Percentiles rank a stretch among this genome's conserved stretches.
phyloP scores from a whole-genome alignment of 257 asterid species.

The Solanum acaule region DNA sequence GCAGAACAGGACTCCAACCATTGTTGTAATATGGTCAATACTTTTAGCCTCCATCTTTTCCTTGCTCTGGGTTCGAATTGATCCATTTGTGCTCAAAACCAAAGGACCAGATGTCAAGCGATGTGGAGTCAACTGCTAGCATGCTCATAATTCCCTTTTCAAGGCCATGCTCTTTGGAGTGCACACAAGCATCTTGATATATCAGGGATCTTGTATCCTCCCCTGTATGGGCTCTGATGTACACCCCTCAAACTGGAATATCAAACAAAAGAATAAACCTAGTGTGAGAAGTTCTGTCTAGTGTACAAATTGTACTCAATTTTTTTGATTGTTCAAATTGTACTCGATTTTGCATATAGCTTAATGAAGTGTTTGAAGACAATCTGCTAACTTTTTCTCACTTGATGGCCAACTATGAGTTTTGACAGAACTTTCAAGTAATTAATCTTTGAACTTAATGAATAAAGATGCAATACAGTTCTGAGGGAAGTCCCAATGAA shows the following conservation, averaged over 20 bases:
- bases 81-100: conserved; percentile 64
- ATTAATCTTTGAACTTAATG: neutral
- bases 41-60: conserved; percentile 88
- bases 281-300: conserved; percentile 15
- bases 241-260: conserved; percentile 10
- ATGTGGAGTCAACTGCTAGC: conserved; percentile 82
- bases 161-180: neutral
- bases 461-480: neutral
- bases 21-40: conserved; percentile 79
- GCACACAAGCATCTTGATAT: conserved; percentile 4
- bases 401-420: neutral
- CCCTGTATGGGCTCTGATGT: neutral
- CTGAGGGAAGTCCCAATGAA: neutral
- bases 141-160: conserved; percentile 1
- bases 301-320: conserved; percentile 6
- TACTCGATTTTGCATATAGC: conserved; percentile 2
- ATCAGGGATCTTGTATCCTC: neutral
- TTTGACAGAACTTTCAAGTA: neutral
- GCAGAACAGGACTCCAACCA: conserved; percentile 87
- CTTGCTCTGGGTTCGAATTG: conserved; percentile 82
- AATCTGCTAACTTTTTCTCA: neutral
- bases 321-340: conserved; percentile 2
- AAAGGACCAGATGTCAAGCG: conserved; percentile 75
- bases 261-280: conserved; percentile 23
- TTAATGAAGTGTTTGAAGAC: neutral